Base-by-base conservation (phyloP, 1,284 basidiomycete genomes). In the Boletus smithii region DNA sequence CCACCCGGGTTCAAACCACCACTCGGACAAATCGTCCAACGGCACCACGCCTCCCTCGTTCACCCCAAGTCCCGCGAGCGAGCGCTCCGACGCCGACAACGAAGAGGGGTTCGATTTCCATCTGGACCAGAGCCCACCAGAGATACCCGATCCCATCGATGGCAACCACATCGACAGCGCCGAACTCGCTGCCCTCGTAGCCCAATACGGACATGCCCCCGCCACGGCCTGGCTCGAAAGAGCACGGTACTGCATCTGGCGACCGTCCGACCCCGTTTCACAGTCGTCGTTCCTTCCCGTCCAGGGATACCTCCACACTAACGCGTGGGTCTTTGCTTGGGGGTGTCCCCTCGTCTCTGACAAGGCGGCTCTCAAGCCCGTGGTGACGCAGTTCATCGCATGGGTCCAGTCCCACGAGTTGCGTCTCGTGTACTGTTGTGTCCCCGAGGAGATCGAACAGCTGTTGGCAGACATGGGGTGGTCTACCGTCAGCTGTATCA, bases 161-260 rank as follows among this genome's bases (percentile, higher is more conserved):
- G 41, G 43, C 13, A 34, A 32, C 20, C 14, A n/a, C 14, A 41
- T 61, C 4, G 50, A 53, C 35, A 16, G 4, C 4, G 26, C 36
- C 8, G 59, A 63, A 26, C 54, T 75, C 22, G 65, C 70, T 3
- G 62, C 67, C 10, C 60, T 74, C 46, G 62, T 75, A 17, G 72
- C 71, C 2, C 54, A 62, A 27, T 64, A 74, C 41, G 72, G 72
- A n/a, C 71, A 70, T 4, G 71, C 70, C 5, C 68, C 68, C 22
- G 60, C 72, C 6, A 75, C 72, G 0, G 67, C 74, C 8, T 77
- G 74, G 74, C 69, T 77, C 23, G 74, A 77, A 53, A 67, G 69
- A 44, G 59, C 67, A 22, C 69, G 72, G 4, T 76, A 76, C 56
- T 63, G 65, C 31, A 68, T 72, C 23, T 76, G 73, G 74, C 63